A percentile compares a stretch with the other conserved stretches of the same genome.
phyloP scores from a whole-genome alignment of 495 filamentous ascomycete genomes.

The Bacidia gigantensis region DNA sequence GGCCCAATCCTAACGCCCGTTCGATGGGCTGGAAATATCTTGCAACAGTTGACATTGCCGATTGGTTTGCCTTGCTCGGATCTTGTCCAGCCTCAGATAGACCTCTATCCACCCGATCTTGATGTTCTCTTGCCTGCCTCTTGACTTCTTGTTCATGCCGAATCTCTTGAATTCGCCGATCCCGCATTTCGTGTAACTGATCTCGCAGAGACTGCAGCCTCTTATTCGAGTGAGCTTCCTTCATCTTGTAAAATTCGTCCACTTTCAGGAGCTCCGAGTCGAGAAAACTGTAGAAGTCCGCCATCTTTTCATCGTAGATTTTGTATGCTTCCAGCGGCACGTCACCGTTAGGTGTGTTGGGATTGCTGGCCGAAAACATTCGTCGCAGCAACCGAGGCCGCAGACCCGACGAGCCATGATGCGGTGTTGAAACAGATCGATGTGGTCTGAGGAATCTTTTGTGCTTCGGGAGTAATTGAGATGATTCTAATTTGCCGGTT shows the following conservation, averaged over 20 bases:
- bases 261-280: conserved; percentile 74
- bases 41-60: conserved; percentile 4
- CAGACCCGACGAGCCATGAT: background rate
- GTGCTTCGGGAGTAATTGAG: conserved; percentile 20
- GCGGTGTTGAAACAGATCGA: conserved; percentile 16
- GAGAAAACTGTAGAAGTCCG: conserved; percentile 67
- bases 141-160: conserved; percentile 24
- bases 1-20: conserved; percentile 19
- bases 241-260: conserved; percentile 68
- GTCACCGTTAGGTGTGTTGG: conserved; percentile 22
- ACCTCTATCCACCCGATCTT: conserved; percentile 4
- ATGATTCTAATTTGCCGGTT: conserved; percentile 17
- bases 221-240: conserved; percentile 64
- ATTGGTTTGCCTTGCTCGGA: background rate
- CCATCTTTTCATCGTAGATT: conserved; percentile 46
- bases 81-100: background rate
- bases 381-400: conserved; percentile 24
- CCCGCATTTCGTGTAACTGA: conserved; percentile 79
- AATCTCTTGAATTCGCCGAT: conserved; percentile 62
- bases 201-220: conserved; percentile 56
- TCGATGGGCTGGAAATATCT: conserved; percentile 25
- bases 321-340: conserved; percentile 33
- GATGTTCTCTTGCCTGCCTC: conserved; percentile 18
- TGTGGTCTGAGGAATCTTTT: conserved; percentile 19
- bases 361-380: conserved; percentile 27